Base-by-base conservation (phyloP, 441 rosid species). In the Cnidoscolus chayamansa region DNA sequence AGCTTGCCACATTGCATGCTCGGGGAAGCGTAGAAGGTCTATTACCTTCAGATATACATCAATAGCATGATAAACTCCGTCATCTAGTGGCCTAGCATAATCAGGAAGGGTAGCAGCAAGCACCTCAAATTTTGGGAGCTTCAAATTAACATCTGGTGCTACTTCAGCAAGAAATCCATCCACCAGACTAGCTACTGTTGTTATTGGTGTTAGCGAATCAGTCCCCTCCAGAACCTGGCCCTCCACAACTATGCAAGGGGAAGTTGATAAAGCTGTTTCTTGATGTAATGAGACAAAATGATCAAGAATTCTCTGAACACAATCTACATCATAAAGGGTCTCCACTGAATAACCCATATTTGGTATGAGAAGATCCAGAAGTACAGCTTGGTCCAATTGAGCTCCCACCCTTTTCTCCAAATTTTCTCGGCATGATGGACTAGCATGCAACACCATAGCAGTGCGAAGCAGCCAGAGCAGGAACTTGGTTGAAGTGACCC, bases 151-250 rank as follows among this genome's bases (percentile, higher is more conserved):
- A 81, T 95, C 98, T 0, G 93, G 88, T 1, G 97, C 99, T 53
- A 95, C 94, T 81, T 95, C 97, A 6, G 93, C 93, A 65, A 95
- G 90, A 81, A 87, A 95, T 5, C 90, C 89, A 72, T 95, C 98
- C 54, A 91, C 83, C 65, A 95, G 77, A 72, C 81, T 85, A 43
- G 96, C 93, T 11, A 95, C 97, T 82, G 86, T 80, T 49, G 85
- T 88, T 65, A 89, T 76, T 10, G 96, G 86, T 35, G 82, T 88
- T 31, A 84, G 79, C 7, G 87, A 73, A 58, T 84, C 87, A 32
- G 86, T 74, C 16, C 81, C 86, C 48, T 77, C 84, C 68, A 75
- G 70, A 49, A 86, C 31, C 76, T 83, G 87, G 63, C 70, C 84
- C 51, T 89, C 97, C 31, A 86, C 92, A 43, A 76, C 86, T 16